Evolutionary conservation across 495 filamentous ascomycete genomes (phyloP), one percentile per base, ranked within the genome.

Genomic region (Entonaema liquescens): DNA sequence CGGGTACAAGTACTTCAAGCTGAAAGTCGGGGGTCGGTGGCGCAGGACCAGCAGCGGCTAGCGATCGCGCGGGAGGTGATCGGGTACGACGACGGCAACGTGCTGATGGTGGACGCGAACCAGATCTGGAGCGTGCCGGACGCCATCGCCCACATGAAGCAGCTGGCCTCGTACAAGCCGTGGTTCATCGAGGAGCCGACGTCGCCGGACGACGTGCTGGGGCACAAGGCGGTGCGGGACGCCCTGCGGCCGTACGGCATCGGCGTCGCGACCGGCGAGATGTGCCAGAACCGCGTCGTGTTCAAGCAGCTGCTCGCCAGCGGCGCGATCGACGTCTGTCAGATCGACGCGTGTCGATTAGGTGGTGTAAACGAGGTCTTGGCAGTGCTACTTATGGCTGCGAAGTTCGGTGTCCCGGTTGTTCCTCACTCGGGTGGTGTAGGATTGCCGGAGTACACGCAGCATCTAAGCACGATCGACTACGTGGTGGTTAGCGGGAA

Each of bases 181-280:
- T 97, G 94, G 94, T 97, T 97, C 82, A 97, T 97, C 72, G 94
- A 97, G 81, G 94, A 97, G 85, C 94, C 94, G n/a, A 97, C 94
- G 47, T 93, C 90, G 44, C 94, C 94, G 13, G 94, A 97, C 74
- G 94, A 97, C 81, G 89, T 97, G 61, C 89, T 94, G 47, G 94
- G 94, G 38, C 94, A 97, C 84, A 90, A 90, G 59, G 90, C 91
- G 5, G 90, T 97, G 72, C 87, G 91, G 25, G 89, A 93, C 61
- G 94, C 93, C 1, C 86, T 97, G 11, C 82, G 83, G 26, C 91
- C 90, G 1, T 79, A 89, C 76, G 89, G 89, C 64, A 90, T 97
- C 71, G 92, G 92, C 50, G 94, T 97, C 21, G 94, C 94, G 15
- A 97, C 94, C 0, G 94, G 94, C 58, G 94, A 97, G 82, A 97